A percentile compares a stretch with the other conserved stretches of the same genome.
These are phyloP conservation scores for Kodamaea fungicola DNA, from an alignment of 1,139 yeast species.

Conservation along the genomic window DNA sequence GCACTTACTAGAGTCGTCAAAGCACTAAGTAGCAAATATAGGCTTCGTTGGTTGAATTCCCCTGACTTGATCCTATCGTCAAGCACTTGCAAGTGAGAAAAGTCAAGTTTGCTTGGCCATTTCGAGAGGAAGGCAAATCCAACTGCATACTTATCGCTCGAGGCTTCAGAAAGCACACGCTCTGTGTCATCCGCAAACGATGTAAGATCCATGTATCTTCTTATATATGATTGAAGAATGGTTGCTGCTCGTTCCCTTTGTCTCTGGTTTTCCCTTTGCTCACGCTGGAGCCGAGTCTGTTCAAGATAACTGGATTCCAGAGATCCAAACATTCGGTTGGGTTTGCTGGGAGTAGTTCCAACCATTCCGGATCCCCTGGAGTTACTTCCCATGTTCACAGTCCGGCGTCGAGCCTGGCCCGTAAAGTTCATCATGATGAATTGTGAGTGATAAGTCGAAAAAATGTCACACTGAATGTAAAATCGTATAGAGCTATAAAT, in stretches of 20 bases:
- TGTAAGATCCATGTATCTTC: conserved; percentile 32
- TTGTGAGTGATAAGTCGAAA: no score
- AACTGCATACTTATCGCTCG: conserved; percentile 4
- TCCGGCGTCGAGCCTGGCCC: conserved; percentile 60
- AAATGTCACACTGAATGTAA: no score
- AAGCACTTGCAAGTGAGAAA: neutral
- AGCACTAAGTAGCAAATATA: neutral
- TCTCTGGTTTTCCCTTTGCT: conserved; percentile 57
- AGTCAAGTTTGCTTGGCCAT: conserved; percentile 9
- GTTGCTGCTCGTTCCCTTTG: conserved; percentile 46
- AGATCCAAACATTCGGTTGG: conserved; percentile 4
- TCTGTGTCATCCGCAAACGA: conserved; percentile 11
- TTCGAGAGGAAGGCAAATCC: conserved; percentile 18
- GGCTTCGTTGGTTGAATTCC: neutral
- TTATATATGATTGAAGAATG: conserved; percentile 46
- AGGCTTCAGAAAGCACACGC: conserved; percentile 2
- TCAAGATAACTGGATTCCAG: conserved; percentile 41
- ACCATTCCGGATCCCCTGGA: conserved; percentile 2
- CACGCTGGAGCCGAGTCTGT: conserved; percentile 64
- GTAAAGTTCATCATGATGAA: conserved; percentile 53
- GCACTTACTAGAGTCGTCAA: neutral
- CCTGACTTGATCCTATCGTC: neutral
- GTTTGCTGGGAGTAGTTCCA: no score
- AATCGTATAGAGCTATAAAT: conserved; percentile 8
- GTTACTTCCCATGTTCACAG: conserved; percentile 69